These are phyloP conservation scores for Aspergillus oerlinghausenensis DNA, from an alignment of 2,329 filamentous ascomycete species.

Conservation along the genomic window DNA sequence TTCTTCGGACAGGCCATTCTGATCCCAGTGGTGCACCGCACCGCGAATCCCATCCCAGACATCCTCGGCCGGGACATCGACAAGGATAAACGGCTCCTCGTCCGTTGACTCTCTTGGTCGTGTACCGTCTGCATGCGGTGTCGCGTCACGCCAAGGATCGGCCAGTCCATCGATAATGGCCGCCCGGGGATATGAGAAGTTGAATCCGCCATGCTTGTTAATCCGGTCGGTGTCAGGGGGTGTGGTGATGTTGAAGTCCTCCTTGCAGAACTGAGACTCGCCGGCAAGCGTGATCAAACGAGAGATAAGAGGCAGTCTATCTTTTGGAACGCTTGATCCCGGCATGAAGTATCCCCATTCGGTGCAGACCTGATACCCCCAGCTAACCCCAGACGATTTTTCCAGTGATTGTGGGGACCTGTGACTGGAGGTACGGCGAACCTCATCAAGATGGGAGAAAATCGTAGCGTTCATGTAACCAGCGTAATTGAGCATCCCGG, in stretches of 20 bases:
- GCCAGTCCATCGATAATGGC: constrained; percentile 72
- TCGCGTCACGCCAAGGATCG: constrained; percentile 75
- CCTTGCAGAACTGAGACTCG: constrained; percentile 57
- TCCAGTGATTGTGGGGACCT: constrained; percentile 1
- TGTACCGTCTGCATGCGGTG: constrained; percentile 62
- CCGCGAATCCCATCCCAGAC: constrained; percentile 37
- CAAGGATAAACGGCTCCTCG: constrained; percentile 67
- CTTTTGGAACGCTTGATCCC: constrained; percentile 62
- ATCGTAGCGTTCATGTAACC: constrained; percentile 49
- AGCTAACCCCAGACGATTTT: constrained; percentile 42
- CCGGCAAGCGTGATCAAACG: constrained; percentile 64
- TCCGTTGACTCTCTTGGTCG: constrained; percentile 55
- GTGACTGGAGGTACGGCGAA: neutral
- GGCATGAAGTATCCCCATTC: constrained; percentile 76
- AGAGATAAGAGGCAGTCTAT: constrained; percentile 66
- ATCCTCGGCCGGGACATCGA: constrained; percentile 34
- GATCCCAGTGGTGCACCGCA: constrained; percentile 70
- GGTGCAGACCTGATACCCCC: constrained; percentile 56
- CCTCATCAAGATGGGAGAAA: constrained; percentile 35
- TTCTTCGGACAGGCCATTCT: constrained; percentile 14
- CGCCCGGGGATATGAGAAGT: constrained; percentile 68
- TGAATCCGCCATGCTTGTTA: constrained; percentile 72
- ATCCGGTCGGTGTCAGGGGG: constrained; percentile 61
- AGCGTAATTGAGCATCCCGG: constrained; percentile 53
- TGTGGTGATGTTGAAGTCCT: constrained; percentile 64